Evolutionary conservation across 192 early-diverging fungal species (phyloP).

Genomic region (Coemansia sp.): DNA sequence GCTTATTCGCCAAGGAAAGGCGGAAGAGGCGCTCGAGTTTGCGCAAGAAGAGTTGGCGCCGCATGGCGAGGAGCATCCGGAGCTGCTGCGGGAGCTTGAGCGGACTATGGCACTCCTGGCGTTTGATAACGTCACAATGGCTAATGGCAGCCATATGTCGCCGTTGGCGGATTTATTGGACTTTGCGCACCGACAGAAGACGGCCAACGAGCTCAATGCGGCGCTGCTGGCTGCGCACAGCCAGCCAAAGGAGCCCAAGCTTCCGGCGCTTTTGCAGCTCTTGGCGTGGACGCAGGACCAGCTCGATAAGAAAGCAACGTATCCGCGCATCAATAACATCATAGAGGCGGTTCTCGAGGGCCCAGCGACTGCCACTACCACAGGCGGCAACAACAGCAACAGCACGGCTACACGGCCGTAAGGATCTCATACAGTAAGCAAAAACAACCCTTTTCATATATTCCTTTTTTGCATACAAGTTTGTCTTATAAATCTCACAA

Average conservation of each 20-base stretch:
- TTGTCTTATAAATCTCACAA: neutral
- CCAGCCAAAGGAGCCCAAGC: slow-evolving; percentile 92
- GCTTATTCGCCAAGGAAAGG: slow-evolving; percentile 78
- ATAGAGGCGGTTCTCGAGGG: slow-evolving; percentile 71
- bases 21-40: slow-evolving; percentile 88
- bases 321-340: slow-evolving; percentile 85
- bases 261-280: slow-evolving; percentile 87
- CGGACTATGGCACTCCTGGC: slow-evolving; percentile 95
- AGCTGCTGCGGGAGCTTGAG: slow-evolving; percentile 93
- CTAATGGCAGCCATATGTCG: slow-evolving; percentile 6
- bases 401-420: neutral
- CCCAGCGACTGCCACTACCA: neutral
- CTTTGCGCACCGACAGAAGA: slow-evolving; percentile 85
- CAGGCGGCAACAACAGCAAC: neutral
- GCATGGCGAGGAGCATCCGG: slow-evolving; percentile 94
- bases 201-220: slow-evolving; percentile 91
- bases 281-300: slow-evolving; percentile 93
- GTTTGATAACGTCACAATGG: slow-evolving; percentile 68
- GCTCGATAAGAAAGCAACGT: slow-evolving; percentile 79
- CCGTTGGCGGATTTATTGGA: slow-evolving; percentile 88
- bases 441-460: neutral
- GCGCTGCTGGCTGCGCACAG: slow-evolving; percentile 88
- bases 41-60: slow-evolving; percentile 97
- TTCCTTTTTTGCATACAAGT: slow-evolving; percentile 6
- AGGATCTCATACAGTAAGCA: neutral